Evolutionary conservation across 2,329 filamentous ascomycete species (phyloP).

Genomic region (Aspergillus clavatus): DNA sequence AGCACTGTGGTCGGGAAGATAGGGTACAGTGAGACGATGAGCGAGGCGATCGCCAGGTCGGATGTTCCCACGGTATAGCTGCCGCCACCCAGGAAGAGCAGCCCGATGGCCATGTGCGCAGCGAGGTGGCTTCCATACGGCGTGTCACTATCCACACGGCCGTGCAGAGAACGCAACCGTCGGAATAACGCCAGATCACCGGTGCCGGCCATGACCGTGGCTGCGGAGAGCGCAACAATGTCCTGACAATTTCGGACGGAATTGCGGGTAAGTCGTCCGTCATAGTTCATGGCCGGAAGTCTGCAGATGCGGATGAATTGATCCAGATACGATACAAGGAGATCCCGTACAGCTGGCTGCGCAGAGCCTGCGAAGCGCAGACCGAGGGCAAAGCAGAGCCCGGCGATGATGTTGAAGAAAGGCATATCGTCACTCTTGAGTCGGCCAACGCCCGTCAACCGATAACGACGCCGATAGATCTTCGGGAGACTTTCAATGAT

Average conservation of each 20-base stretch:
- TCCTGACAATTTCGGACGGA: constrained; percentile 91
- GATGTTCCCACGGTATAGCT: constrained; percentile 88
- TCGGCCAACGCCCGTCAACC: constrained; percentile 54
- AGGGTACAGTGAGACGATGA: constrained; percentile 90
- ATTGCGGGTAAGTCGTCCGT: constrained; percentile 74
- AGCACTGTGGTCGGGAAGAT: constrained; percentile 84
- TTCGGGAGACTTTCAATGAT: constrained; percentile 67
- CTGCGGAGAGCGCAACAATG: constrained; percentile 71
- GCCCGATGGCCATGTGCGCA: constrained; percentile 83
- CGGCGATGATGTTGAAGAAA: constrained; percentile 87
- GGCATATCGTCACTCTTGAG: constrained; percentile 80
- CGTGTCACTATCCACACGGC: constrained; percentile 74
- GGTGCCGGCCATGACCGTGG: constrained; percentile 92
- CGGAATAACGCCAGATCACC: constrained; percentile 83
- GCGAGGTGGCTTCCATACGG: constrained; percentile 93
- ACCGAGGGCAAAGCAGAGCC: constrained; percentile 74
- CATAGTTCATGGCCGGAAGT: constrained; percentile 63
- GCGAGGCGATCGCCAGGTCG: constrained; percentile 75
- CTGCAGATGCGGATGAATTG: constrained; percentile 75
- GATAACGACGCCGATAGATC: constrained; percentile 60
- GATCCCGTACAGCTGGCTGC: constrained; percentile 66
- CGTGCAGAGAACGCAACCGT: constrained; percentile 80
- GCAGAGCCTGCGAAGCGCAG: constrained; percentile 71
- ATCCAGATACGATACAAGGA: constrained; percentile 79
- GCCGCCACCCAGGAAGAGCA: constrained; percentile 86